Percentiles rank a stretch among this genome's conserved stretches.
Conservation (phyloP, 495 filamentous ascomycete species). For the Cercophora sp. region DNA sequence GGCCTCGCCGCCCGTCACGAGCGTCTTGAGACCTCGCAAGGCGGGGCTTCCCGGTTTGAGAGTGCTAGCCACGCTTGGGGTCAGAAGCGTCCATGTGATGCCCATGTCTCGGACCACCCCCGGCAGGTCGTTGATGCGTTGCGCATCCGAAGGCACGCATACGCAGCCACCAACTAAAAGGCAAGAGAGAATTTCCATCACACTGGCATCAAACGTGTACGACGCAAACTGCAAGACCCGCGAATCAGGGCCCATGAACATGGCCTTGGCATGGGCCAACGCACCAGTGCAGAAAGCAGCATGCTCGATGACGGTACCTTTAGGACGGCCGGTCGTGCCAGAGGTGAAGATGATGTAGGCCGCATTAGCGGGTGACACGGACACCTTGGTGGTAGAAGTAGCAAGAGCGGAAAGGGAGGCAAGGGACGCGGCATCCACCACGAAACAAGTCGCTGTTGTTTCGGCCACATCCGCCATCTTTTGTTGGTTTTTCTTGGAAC, state of each 20-base stretch:
- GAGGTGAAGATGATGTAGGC: conserved; percentile 58
- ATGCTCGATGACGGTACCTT: conserved; percentile 45
- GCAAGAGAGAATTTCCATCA: conserved; percentile 54
- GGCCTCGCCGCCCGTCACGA: conserved; percentile 25
- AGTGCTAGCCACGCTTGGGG: conserved; percentile 48
- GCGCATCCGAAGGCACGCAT: conserved; percentile 36
- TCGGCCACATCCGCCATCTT: conserved; percentile 15
- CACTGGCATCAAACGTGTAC: conserved; percentile 58
- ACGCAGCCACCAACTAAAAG: conserved; percentile 48
- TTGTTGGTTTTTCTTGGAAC: conserved; percentile 37
- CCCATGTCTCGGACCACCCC: conserved; percentile 22
- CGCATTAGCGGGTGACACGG: conserved; percentile 22
- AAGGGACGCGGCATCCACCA: conserved; percentile 11
- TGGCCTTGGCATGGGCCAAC: conserved; percentile 34
- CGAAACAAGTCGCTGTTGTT: neutral
- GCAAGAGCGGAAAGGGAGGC: neutral
- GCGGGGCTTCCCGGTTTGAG: conserved; percentile 18
- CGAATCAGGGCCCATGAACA: conserved; percentile 38
- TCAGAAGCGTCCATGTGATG: conserved; percentile 30
- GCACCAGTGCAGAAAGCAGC: conserved; percentile 33
- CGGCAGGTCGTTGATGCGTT: conserved; percentile 26
- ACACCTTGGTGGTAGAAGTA: neutral
- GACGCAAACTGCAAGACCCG: conserved; percentile 58
- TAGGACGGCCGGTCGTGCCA: conserved; percentile 42
- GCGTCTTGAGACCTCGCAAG: conserved; percentile 14